These are phyloP conservation scores for Globisporangium solare DNA, from an alignment of 352 stramenopile species.

Conservation along the genomic window DNA sequence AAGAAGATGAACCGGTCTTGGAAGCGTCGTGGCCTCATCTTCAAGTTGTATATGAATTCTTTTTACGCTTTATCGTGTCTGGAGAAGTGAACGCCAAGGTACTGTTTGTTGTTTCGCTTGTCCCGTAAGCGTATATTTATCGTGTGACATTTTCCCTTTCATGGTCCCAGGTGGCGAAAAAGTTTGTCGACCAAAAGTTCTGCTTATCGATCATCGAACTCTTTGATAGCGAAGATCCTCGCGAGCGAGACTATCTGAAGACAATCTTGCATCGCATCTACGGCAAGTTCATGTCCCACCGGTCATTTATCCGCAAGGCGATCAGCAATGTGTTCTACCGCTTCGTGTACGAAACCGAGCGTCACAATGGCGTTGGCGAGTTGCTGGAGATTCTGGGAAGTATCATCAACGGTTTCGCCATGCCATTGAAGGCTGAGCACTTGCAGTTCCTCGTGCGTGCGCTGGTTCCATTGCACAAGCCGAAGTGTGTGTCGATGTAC, in stretches of 20 bases:
- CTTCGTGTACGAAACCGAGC: slow-evolving; percentile 98
- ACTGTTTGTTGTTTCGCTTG: background rate
- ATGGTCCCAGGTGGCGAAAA: slow-evolving; percentile 85
- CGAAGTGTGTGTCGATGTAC: slow-evolving; percentile 95
- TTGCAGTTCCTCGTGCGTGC: slow-evolving; percentile 93
- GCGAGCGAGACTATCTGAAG: slow-evolving; percentile 99
- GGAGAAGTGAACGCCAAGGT: slow-evolving; percentile 96
- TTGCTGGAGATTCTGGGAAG: slow-evolving; percentile 96
- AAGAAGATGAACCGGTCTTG: slow-evolving; percentile 97
- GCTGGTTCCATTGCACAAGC: slow-evolving; percentile 98
- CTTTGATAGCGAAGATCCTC: slow-evolving; percentile 94
- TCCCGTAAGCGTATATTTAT: background rate
- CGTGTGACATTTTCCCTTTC: no score
- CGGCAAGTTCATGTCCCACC: slow-evolving; percentile 98
- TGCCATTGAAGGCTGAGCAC: slow-evolving; percentile 98
- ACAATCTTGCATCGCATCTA: slow-evolving; percentile 99
- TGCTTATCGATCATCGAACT: slow-evolving; percentile 95
- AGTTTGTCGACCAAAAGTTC: slow-evolving; percentile 98
- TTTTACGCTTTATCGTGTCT: slow-evolving; percentile 97
- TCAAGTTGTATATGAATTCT: slow-evolving; percentile 99
- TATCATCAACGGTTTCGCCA: slow-evolving; percentile 99
- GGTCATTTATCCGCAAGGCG: slow-evolving; percentile 96
- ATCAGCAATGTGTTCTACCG: slow-evolving; percentile 99
- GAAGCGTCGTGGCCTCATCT: slow-evolving; percentile 97
- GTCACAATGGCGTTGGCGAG: slow-evolving; percentile 95